Evolutionary conservation across 345 rosid genomes (phyloP), one percentile per base, ranked within the genome.

Genomic region (Erodium maritimum): DNA sequence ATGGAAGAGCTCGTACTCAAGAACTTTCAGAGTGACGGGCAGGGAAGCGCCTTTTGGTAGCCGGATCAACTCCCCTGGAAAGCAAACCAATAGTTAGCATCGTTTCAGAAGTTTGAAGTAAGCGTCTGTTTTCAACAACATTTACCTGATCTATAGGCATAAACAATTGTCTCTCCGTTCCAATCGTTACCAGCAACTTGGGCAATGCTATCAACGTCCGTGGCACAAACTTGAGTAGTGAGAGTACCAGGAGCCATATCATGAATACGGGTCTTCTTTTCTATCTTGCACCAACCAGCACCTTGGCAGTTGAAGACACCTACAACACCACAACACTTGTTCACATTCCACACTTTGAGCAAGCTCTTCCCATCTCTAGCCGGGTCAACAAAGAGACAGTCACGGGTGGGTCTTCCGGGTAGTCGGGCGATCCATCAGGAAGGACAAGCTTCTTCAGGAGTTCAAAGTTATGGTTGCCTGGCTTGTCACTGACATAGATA

Each of bases 291-390:
- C 99, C 99, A 93, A 62, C 95, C 97, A 65, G 99, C 96, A 55
- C 99, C 99, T 77, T 93, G 99, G 72, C 99, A 93, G 77, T 93
- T 90, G 77, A 87, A 93, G 6, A 85, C 88, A 55, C 99, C 97
- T 2, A 89, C 94, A 25, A 93, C 82, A 19, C 99, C 97, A 19
- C 86, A 68, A 58, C 75, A 80, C 65, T 83, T 85, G 63, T 93
- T 93, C 82, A 83, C 62, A 63, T 93, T 93, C 99, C 99, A 93
- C 25, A 93, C 65, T 78, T 93, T 93, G 45, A 89, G 88, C 73
- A 89, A 75, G 75, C 97, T 89, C 29, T 66, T 72, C 22, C 91
- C 91, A 62, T 93, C 96, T 69, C 97, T 80, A 17, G 96, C 95
- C 24, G 97, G 97, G 74, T 93, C 99, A 58, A 46, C 78, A 22